A percentile compares a stretch with the other conserved stretches of the same genome.
phyloP scores from a whole-genome alignment of 768 basidiomycete species.

The Tylopilus sp. region DNA sequence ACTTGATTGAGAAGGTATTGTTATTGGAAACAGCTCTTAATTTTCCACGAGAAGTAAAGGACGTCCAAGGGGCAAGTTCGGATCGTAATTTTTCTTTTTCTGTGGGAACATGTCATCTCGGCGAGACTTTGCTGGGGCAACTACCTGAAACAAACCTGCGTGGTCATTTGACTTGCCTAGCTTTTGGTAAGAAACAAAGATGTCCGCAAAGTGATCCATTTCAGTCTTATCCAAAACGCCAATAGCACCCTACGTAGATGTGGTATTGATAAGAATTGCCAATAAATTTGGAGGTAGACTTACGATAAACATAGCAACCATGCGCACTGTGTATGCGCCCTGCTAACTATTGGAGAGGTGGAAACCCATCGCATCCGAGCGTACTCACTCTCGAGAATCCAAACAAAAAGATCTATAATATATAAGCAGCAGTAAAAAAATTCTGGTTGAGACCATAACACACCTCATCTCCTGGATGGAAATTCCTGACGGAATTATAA shows the following conservation, averaged over 20 bases:
- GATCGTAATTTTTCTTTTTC: slow-evolving; percentile 39
- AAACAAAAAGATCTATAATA: slow-evolving; percentile 64
- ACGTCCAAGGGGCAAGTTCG: slow-evolving; percentile 53
- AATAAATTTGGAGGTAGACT: neutral
- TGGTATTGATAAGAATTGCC: neutral
- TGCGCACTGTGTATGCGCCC: slow-evolving; percentile 77
- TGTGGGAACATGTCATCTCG: slow-evolving; percentile 13
- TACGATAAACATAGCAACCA: slow-evolving; percentile 59
- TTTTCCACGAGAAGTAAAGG: slow-evolving; percentile 50
- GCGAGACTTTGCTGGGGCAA: neutral
- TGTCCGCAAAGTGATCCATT: slow-evolving; percentile 68
- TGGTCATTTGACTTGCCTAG: slow-evolving; percentile 51
- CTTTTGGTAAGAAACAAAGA: slow-evolving; percentile 60
- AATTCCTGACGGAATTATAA: slow-evolving; percentile 49
- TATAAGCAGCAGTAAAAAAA: slow-evolving; percentile 4
- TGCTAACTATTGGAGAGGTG: slow-evolving; percentile 23
- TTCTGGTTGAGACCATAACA: neutral
- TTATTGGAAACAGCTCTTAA: slow-evolving; percentile 44
- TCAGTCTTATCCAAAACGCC: slow-evolving; percentile 67
- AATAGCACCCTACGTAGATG: slow-evolving; percentile 52
- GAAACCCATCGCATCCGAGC: neutral
- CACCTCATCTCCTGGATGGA: slow-evolving; percentile 69
- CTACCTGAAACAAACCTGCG: slow-evolving; percentile 34
- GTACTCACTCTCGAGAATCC: slow-evolving; percentile 65
- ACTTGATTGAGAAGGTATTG: slow-evolving; percentile 62